Base-by-base conservation (phyloP, 768 basidiomycete species). In the Terana coerulea region DNA sequence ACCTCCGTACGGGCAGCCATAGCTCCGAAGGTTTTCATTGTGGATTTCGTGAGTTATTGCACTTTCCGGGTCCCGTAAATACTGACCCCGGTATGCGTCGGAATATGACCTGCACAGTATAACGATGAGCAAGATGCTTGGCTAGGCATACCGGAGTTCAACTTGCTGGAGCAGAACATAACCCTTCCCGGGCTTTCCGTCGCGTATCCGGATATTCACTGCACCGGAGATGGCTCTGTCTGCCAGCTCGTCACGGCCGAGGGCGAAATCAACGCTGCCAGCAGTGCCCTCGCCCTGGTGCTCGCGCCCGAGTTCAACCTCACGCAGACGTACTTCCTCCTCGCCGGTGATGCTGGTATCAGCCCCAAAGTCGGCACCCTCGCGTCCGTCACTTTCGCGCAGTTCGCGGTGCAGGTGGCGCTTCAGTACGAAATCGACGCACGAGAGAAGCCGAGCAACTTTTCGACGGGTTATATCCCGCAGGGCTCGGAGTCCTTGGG, bases 201-300 rank as follows among this genome's bases (percentile, higher is more conserved):
- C 3, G 61, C 72, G 8, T 75, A 58, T 61, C 74, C 72, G 3
- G 49, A 71, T 36, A 66, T 64, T 9, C 67, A 67, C 25, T 75
- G 75, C 55, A 67, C 71, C 9, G 31, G 31, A 24, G 55, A 62
- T 21, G 69, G 67, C 1, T 48, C 55, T 9, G 64, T 73, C 29
- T 76, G 75, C 51, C 67, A 71, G 28, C 51, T 73, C 14, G 67
- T 64, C 17, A 71, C 70, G 2, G 71, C 69, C 3, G 68, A 72
- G 52, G 65, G 46, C 26, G 74, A 75, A 59, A 75, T 76, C 61
- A 75, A 76, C 56, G 73, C 75, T 0, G 73, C 73, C 3, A 17
- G 30, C 14, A 25, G 53, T 3, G 62, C 70, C 39, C 57, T 65
- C 24, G 65, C 75, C 0, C 59, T 75, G 39, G 54, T 69, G 10